These are phyloP conservation scores for Kalmusia sp. DNA, from an alignment of 2,329 filamentous ascomycete genomes.

Conservation along the genomic window DNA sequence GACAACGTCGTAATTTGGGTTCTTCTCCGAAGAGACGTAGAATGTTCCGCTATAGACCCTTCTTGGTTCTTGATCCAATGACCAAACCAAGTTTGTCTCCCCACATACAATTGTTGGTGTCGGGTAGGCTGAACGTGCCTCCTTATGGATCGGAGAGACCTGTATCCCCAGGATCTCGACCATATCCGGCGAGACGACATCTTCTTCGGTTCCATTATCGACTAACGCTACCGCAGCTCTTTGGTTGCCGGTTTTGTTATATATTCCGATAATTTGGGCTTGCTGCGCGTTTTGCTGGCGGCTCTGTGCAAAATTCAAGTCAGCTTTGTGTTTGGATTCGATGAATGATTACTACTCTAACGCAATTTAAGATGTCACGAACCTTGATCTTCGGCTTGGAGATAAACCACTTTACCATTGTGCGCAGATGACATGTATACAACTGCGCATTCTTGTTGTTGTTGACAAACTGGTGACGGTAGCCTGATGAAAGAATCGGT, in stretches of 20 bases:
- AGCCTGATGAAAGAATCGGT: too few relatives aligned
- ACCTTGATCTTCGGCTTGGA: too few relatives aligned
- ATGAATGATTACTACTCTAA: too few relatives aligned
- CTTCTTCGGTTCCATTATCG: conserved; percentile 1
- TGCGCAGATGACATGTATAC: too few relatives aligned
- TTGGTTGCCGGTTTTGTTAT: neutral
- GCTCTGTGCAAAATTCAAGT: neutral
- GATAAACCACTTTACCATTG: too few relatives aligned
- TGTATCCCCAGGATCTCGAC: neutral
- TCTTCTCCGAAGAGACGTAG: conserved; percentile 4
- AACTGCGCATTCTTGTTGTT: too few relatives aligned
- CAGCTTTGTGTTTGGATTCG: neutral
- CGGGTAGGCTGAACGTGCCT: neutral
- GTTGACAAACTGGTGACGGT: too few relatives aligned
- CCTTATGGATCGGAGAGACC: neutral
- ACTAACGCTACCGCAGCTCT: conserved; percentile 1
- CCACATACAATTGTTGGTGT: conserved; percentile 5
- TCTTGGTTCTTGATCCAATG: neutral
- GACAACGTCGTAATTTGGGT: conserved; percentile 5
- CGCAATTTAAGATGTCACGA: too few relatives aligned
- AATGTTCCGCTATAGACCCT: conserved; percentile 1
- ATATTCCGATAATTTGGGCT: neutral
- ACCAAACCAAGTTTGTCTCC: conserved; percentile 1
- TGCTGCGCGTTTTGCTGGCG: neutral
- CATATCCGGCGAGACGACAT: conserved; percentile 3